A percentile compares a stretch with the other conserved stretches of the same genome.
Evolutionary conservation across 352 stramenopile genomes (phyloP).

Genomic region (Pythium sp.): DNA sequence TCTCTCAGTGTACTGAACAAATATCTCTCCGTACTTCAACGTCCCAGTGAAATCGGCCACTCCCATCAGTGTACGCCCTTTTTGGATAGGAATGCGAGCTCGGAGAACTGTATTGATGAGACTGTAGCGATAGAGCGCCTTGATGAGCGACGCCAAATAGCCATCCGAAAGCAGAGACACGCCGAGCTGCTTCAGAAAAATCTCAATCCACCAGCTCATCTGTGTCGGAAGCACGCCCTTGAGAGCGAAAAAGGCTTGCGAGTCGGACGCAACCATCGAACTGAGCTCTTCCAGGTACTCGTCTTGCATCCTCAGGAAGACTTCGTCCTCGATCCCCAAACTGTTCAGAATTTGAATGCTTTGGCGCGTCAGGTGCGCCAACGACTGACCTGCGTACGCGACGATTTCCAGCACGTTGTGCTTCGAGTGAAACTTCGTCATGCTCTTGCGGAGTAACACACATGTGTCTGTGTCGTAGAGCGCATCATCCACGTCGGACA

Average conservation of each 20-base stretch:
- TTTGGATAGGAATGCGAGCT: slow-evolving; percentile 67
- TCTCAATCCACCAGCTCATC: slow-evolving; percentile 35
- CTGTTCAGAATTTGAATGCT: slow-evolving; percentile 72
- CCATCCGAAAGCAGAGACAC: slow-evolving; percentile 43
- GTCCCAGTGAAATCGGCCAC: slow-evolving; percentile 78
- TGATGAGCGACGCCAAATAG: slow-evolving; percentile 50
- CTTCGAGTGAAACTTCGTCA: slow-evolving; percentile 64
- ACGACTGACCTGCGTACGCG: slow-evolving; percentile 41
- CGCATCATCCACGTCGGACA: slow-evolving; percentile 36
- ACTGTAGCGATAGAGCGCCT: slow-evolving; percentile 65
- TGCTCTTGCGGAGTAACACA: slow-evolving; percentile 56
- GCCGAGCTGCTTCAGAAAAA: slow-evolving; percentile 34
- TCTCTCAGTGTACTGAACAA: slow-evolving; percentile 67
- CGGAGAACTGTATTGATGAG: slow-evolving; percentile 67
- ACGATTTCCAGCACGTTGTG: slow-evolving; percentile 76
- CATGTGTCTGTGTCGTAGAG: slow-evolving; percentile 20
- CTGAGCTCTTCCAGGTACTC: slow-evolving; percentile 57
- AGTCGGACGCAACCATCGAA: slow-evolving; percentile 49
- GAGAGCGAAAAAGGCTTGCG: slow-evolving; percentile 42
- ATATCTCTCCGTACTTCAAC: slow-evolving; percentile 69
- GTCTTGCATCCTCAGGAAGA: slow-evolving; percentile 73
- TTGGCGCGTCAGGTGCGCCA: slow-evolving; percentile 71
- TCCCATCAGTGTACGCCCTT: slow-evolving; percentile 70
- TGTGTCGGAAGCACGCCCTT: slow-evolving; percentile 37
- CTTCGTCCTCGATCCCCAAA: slow-evolving; percentile 51